Conservation (phyloP, 169 alveolate species). For the Pseudocohnilembus persalinus region DNA sequence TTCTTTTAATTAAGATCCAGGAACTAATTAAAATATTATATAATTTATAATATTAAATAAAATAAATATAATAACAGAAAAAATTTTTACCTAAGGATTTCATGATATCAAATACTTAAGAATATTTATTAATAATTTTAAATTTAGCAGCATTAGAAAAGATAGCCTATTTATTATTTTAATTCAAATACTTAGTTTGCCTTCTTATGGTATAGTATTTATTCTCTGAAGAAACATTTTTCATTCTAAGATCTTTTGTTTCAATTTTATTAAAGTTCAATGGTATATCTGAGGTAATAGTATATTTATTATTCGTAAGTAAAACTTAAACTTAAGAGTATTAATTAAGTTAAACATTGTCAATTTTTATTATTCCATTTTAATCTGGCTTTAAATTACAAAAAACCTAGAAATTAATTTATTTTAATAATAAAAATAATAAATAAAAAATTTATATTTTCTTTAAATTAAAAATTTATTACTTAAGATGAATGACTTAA, state of each 20-base stretch:
- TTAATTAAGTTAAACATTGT: background rate
- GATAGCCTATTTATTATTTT: too few relatives aligned
- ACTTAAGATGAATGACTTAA: background rate
- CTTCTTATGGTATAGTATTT: conserved; percentile 1
- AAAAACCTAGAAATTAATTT: too few relatives aligned
- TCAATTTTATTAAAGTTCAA: background rate
- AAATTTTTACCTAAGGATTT: conserved; percentile 14
- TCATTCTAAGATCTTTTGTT: conserved; percentile 1
- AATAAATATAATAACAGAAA: conserved; percentile 8
- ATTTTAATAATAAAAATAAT: too few relatives aligned
- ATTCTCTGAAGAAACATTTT: background rate
- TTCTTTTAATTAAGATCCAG: background rate
- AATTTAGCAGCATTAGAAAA: conserved; percentile 32
- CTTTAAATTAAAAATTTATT: too few relatives aligned
- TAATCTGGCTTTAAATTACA: conserved; percentile 11
- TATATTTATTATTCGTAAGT: background rate
- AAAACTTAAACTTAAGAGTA: background rate
- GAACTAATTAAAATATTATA: too few relatives aligned
- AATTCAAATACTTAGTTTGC: conserved; percentile 25
- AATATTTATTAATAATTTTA: conserved; percentile 28
- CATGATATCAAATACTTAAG: conserved; percentile 11
- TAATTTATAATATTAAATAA: background rate
- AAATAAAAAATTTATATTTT: too few relatives aligned
- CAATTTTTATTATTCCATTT: background rate
- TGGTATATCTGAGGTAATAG: background rate